Percentiles rank a stretch among this genome's conserved stretches.
Conservation (phyloP, 176 grass and related monocot genomes). For the Aechmea fasciata region DNA sequence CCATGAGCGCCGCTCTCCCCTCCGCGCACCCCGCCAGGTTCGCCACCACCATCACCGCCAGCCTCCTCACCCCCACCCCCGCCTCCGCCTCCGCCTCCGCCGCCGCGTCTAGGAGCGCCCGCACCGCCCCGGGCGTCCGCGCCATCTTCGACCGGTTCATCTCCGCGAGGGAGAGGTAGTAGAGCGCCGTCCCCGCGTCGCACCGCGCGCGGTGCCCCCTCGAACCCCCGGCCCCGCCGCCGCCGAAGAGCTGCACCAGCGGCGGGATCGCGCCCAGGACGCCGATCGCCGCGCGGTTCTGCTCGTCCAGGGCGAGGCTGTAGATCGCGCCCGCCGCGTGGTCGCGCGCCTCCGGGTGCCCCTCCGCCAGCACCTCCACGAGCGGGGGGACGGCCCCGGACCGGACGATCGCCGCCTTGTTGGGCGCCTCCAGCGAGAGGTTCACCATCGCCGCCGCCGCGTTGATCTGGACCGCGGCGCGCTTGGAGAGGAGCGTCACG, state of each 20-base stretch:
- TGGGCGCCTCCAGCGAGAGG: conserved; percentile 26
- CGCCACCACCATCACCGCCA: conserved; percentile 26
- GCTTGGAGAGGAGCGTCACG: conserved; percentile 18
- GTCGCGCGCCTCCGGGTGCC: conserved; percentile 15
- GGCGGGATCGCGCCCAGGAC: conserved; percentile 36
- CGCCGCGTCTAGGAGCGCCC: conserved; percentile 17
- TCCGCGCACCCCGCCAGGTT: conserved; percentile 33
- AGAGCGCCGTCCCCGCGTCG: conserved; percentile 40
- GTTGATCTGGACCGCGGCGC: conserved; percentile 17
- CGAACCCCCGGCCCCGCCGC: background rate
- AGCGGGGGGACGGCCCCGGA: conserved; percentile 31
- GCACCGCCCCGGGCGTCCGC: conserved; percentile 12
- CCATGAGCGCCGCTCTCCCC: conserved; percentile 37
- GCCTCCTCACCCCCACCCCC: background rate
- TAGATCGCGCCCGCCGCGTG: conserved; percentile 27
- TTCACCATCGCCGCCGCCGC: conserved; percentile 33
- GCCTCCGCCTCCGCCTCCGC: conserved; percentile 1
- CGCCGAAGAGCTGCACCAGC: conserved; percentile 23
- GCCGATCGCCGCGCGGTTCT: conserved; percentile 29
- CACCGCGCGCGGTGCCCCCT: conserved; percentile 7
- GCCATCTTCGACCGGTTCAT: conserved; percentile 30
- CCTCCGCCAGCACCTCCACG: conserved; percentile 21
- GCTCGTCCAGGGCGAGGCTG: conserved; percentile 38
- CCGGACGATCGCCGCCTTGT: conserved; percentile 27
- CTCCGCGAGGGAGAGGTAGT: conserved; percentile 33